A percentile compares a stretch with the other conserved stretches of the same genome.
Evolutionary conservation across 2,329 filamentous ascomycete genomes (phyloP).

Genomic region (Hortaea werneckii): DNA sequence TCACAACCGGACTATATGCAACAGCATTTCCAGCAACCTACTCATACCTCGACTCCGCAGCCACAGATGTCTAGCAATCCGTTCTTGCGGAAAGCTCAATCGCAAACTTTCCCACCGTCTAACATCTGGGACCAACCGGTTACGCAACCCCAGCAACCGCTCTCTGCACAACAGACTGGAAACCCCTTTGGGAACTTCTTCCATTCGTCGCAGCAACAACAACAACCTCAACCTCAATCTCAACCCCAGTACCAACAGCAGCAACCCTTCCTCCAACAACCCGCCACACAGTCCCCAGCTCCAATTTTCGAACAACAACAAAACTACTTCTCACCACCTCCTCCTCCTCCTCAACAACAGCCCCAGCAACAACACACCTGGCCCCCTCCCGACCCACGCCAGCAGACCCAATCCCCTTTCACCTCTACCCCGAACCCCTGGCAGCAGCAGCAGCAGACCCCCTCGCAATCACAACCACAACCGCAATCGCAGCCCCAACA

Average conservation of each 20-base stretch:
- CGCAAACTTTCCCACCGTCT: conserved; percentile 32
- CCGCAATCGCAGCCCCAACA: conserved; percentile 22
- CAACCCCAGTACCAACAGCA: conserved; percentile 1
- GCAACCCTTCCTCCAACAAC: conserved; percentile 7
- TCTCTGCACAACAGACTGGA: conserved; percentile 11
- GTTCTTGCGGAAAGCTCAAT: conserved; percentile 34
- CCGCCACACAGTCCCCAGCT: conserved; percentile 11
- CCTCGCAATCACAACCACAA: conserved; percentile 22
- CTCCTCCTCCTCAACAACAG: conserved; percentile 11
- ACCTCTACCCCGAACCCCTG: conserved; percentile 7
- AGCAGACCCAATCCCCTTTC: conserved; percentile 5
- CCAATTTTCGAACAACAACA: conserved; percentile 9
- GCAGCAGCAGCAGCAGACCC: conserved; percentile 9
- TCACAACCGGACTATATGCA: conserved; percentile 3
- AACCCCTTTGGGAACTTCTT: conserved; percentile 8
- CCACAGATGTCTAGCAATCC: conserved; percentile 38
- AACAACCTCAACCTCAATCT: neutral
- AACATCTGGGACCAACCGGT: conserved; percentile 28
- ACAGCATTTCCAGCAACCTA: conserved; percentile 15
- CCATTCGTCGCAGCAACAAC: conserved; percentile 9
- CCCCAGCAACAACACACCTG: conserved; percentile 30
- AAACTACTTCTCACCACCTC: conserved; percentile 9
- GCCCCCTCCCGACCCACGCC: conserved; percentile 24
- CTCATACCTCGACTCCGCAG: conserved; percentile 5
- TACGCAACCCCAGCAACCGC: conserved; percentile 21